phyloP scores from a whole-genome alignment of 768 basidiomycete genomes.

The Amyloporia xantha region DNA sequence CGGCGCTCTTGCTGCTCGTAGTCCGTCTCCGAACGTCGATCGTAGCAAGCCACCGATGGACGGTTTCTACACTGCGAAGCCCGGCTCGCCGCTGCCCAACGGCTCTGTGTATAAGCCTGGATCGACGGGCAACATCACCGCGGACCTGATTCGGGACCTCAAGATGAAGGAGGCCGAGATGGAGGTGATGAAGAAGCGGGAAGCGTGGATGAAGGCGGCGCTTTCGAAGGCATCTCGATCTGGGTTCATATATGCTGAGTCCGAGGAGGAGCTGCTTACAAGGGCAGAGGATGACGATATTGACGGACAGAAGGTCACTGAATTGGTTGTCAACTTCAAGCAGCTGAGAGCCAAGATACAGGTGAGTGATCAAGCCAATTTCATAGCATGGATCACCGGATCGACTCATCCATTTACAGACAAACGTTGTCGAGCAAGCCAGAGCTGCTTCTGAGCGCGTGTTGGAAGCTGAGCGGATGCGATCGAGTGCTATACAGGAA shows the following conservation, averaged over 20 bases:
- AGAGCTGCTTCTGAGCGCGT: constrained; percentile 70
- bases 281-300: constrained; percentile 33
- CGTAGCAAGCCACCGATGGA: constrained; percentile 52
- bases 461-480: constrained; percentile 71
- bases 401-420: constrained; percentile 32
- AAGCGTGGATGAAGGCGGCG: constrained; percentile 82
- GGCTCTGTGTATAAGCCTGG: constrained; percentile 39
- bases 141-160: constrained; percentile 73
- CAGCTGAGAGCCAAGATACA: constrained; percentile 82
- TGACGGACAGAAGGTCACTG: constrained; percentile 49
- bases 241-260: constrained; percentile 63
- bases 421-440: constrained; percentile 70
- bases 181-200: constrained; percentile 66
- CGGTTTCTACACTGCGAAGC: constrained; percentile 44
- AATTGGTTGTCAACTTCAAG: constrained; percentile 78
- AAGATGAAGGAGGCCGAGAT: constrained; percentile 80
- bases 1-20: constrained; percentile 45
- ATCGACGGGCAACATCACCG: constrained; percentile 63
- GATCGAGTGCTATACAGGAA: constrained; percentile 80
- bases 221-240: constrained; percentile 66
- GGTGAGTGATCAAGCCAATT: constrained; percentile 39
- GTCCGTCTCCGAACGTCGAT: constrained; percentile 53
- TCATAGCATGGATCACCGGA: neutral
- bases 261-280: constrained; percentile 38
- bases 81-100: constrained; percentile 41